Conservation (phyloP, 768 basidiomycete genomes). For the Termitomyces titanicus region DNA sequence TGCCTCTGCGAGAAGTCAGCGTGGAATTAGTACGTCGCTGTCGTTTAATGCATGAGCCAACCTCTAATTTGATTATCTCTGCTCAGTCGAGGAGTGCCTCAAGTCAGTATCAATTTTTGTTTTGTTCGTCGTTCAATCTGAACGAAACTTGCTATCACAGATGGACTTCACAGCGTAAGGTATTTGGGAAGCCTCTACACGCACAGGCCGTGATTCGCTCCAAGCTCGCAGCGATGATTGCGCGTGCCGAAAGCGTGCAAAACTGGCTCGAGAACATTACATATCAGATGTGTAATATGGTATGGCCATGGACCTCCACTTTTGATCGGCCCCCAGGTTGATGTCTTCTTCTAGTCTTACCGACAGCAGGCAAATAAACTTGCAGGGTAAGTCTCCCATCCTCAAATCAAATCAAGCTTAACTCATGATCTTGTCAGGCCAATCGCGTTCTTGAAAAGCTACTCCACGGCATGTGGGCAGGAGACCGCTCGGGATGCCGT, state of each 20-base stretch:
- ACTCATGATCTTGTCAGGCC: conserved; percentile 33
- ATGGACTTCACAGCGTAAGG: conserved; percentile 87
- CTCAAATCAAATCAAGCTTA: background rate
- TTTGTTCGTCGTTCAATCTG: background rate
- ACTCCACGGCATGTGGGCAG: conserved; percentile 56
- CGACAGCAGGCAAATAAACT: conserved; percentile 74
- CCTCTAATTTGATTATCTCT: background rate
- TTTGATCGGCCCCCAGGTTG: background rate
- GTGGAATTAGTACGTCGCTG: conserved; percentile 14
- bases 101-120: conserved; percentile 38
- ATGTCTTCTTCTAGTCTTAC: conserved; percentile 38
- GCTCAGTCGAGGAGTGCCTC: conserved; percentile 76
- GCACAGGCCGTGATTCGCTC: conserved; percentile 84
- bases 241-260: conserved; percentile 59
- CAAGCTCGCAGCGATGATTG: conserved; percentile 88
- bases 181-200: conserved; percentile 85
- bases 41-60: background rate
- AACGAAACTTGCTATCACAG: conserved; percentile 25
- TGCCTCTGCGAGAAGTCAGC: conserved; percentile 19
- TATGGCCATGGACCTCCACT: background rate
- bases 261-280: conserved; percentile 86
- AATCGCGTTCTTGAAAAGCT: conserved; percentile 73
- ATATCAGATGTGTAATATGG: conserved; percentile 86
- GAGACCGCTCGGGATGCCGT: conserved; percentile 59
- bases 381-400: conserved; percentile 50